Base-by-base conservation (phyloP, 192 early-diverging fungal genomes). In the Phlyctochytrium planicorne region DNA sequence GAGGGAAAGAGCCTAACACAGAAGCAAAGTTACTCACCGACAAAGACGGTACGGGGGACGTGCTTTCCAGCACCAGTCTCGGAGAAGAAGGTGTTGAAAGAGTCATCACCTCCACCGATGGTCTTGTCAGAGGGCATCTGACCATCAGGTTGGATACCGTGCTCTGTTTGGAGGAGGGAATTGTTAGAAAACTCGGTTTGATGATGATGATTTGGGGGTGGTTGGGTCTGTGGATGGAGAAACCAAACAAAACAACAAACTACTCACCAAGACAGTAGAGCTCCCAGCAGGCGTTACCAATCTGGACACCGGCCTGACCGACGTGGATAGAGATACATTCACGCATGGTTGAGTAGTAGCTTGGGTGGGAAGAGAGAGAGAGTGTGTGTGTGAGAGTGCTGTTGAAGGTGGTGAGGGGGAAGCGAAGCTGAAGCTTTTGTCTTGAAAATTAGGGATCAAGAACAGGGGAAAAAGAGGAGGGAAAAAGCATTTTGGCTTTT, bases 261-360 rank as follows among this genome's bases (percentile, higher is more conserved):
- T 2, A 79, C 77, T 71, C 74, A 89, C 85, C 81, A 70, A 88
- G 82, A 71, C 86, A 88, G 82, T 88, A 88, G 40, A 99, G 91
- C 84, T 99, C 97, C 97, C 97, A 99, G 83, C 97, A 99, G 87
- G 95, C 93, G 87, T 98, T 98, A 91, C 97, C 97, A 75, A 99
- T 99, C 80, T 99, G 97, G 80, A 99, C 94, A 97, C 97, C 97
- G 75, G 97, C 97, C 82, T 94, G 87, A 69, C 86, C 86, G 69
- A 91, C 88, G 81, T 91, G 90, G 82, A 91, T 83, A 40, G 89
- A 91, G 75, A 91, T 91, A 78, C 89, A 87, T 80, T 91, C 90
- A 75, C 90, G 76, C 90, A 91, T 91, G 52, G 60, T 69, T 69
- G 40, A 14, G 6, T 47, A 47, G 40, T 14, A 47, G 40, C 6